A percentile compares a stretch with the other conserved stretches of the same genome.
phyloP scores from a whole-genome alignment of 768 basidiomycete genomes.

The Mycena belliarum region DNA sequence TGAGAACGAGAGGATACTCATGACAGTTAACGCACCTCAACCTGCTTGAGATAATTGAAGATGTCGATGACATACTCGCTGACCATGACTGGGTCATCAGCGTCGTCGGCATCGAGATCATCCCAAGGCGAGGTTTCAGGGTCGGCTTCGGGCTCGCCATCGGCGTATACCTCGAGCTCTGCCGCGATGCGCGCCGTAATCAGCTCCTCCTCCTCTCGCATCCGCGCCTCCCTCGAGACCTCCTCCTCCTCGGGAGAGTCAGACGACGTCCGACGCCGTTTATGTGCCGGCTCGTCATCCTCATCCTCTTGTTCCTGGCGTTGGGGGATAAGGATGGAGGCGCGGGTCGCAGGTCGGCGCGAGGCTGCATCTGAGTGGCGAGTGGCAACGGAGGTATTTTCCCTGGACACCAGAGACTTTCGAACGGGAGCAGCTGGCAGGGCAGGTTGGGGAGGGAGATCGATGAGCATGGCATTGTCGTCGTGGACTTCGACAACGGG shows the following conservation, averaged over 20 bases:
- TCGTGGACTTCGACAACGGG: conserved; percentile 30
- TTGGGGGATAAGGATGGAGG: conserved; percentile 22
- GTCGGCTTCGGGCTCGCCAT: conserved; percentile 60
- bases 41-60: conserved; percentile 85
- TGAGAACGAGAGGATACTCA: conserved; percentile 8
- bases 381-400: conserved; percentile 26
- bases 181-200: conserved; percentile 44
- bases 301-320: conserved; percentile 54
- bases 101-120: conserved; percentile 91
- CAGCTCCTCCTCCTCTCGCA: conserved; percentile 47
- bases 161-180: conserved; percentile 51
- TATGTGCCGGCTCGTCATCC: conserved; percentile 62
- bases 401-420: conserved; percentile 37
- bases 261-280: conserved; percentile 74
- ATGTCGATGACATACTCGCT: conserved; percentile 95
- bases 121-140: conserved; percentile 75
- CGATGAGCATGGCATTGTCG: conserved; percentile 59
- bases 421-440: conserved; percentile 45
- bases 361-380: conserved; percentile 24
- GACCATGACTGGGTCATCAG: conserved; percentile 94
- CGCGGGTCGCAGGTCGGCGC: conserved; percentile 25
- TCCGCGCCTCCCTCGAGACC: conserved; percentile 33
- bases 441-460: conserved; percentile 37
- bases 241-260: conserved; percentile 57
- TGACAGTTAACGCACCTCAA: conserved; percentile 63